A percentile compares a stretch with the other conserved stretches of the same genome.
Conservation (phyloP, 306 rosid species). For the Dryas alaskensis region DNA sequence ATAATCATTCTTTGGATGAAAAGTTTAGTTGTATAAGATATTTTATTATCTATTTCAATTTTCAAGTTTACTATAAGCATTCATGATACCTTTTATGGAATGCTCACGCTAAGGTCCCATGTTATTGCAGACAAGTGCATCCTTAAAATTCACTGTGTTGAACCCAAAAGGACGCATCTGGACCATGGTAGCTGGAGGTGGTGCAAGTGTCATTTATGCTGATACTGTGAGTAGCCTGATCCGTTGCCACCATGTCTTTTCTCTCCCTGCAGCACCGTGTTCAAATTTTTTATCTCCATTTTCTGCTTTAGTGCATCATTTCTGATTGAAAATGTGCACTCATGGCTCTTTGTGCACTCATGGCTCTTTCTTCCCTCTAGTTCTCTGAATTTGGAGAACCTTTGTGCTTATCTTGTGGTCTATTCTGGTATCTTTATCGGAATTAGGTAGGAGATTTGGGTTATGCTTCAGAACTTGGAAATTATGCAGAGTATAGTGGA, state of each 20-base stretch:
- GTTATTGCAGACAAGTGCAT: conserved; percentile 73
- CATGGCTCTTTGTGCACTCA: not conserved
- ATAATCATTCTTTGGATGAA: not conserved
- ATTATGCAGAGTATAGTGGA: conserved; percentile 93
- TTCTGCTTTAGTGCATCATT: not conserved
- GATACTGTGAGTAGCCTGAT: conserved; percentile 60
- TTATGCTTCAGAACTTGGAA: conserved; percentile 90
- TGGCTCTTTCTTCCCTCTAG: not conserved
- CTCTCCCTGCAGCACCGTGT: not conserved
- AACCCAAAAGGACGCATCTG: conserved; percentile 91
- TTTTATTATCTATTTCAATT: not conserved
- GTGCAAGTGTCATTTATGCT: conserved; percentile 89
- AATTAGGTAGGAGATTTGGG: conserved; percentile 87
- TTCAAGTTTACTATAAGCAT: not conserved
- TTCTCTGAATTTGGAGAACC: conserved; percentile 13
- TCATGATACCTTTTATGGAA: conserved; percentile 1
- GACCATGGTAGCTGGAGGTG: conserved; percentile 96
- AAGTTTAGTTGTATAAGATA: not conserved
- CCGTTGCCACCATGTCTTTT: not conserved
- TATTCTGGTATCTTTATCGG: not conserved
- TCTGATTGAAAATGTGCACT: conserved; percentile 17
- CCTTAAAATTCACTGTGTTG: conserved; percentile 74
- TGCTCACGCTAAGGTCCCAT: conserved; percentile 13
- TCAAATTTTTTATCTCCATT: not conserved
- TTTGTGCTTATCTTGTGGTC: not conserved